Conservation (phyloP, 495 filamentous ascomycete genomes). For the Tuber borchii region DNA sequence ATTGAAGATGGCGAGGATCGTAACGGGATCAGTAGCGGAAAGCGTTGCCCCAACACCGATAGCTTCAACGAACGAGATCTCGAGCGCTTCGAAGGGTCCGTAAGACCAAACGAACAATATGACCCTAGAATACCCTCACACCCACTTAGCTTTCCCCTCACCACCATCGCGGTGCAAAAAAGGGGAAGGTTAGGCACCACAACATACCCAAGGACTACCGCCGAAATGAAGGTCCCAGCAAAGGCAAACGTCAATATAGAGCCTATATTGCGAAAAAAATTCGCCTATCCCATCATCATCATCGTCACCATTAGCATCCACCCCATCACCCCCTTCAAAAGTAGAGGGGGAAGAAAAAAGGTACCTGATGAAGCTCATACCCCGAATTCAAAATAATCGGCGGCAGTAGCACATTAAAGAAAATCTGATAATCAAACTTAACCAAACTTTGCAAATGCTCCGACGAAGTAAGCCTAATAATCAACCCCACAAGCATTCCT, state of each 20-base stretch:
- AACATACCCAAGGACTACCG: constrained; percentile 66
- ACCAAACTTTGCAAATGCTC: constrained; percentile 79
- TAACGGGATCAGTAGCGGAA: constrained; percentile 94
- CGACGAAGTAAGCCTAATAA: constrained; percentile 70
- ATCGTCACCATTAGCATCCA: background rate
- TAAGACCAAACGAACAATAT: constrained; percentile 83
- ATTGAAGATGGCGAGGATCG: constrained; percentile 97
- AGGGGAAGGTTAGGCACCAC: background rate
- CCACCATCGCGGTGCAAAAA: background rate
- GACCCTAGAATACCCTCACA: constrained; percentile 37
- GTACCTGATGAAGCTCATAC: constrained; percentile 85
- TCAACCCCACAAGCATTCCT: constrained; percentile 94
- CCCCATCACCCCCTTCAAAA: constrained; percentile 5
- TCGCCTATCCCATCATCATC: constrained; percentile 50
- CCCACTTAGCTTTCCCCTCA: background rate
- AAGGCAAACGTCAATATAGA: constrained; percentile 98
- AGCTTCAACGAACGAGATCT: constrained; percentile 85
- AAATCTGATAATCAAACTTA: constrained; percentile 96
- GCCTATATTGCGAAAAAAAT: constrained; percentile 97
- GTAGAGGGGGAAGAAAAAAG: constrained; percentile 18
- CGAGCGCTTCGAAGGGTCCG: constrained; percentile 74
- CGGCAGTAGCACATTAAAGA: constrained; percentile 95
- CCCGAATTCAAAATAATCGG: constrained; percentile 96
- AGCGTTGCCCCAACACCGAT: constrained; percentile 92
- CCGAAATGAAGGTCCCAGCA: constrained; percentile 93